phyloP scores from a whole-genome alignment of 208 protist species.

The Acanthamoeba lugdunensis region DNA sequence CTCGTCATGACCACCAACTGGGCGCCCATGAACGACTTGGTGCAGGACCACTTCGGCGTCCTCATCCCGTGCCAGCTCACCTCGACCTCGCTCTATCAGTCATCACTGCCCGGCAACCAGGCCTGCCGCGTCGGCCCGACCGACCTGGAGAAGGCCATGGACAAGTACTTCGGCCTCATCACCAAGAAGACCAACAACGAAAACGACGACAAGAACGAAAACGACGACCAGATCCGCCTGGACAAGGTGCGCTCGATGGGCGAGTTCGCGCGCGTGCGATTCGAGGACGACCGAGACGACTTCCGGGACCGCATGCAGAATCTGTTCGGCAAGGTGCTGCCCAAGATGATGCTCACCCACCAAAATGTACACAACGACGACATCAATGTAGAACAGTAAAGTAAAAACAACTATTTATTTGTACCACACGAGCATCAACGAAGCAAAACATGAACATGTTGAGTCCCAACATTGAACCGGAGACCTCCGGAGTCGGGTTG shows the following conservation, averaged over 20 bases:
- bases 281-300: conserved; percentile 8
- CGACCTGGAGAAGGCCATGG: neutral
- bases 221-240: neutral
- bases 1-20: conserved; percentile 34
- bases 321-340: conserved; percentile 6
- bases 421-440: no score
- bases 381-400: neutral
- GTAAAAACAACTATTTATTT: neutral
- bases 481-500: neutral
- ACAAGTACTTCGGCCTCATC: neutral
- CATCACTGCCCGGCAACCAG: neutral
- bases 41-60: conserved; percentile 30
- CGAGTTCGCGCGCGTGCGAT: neutral
- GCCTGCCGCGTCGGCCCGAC: neutral
- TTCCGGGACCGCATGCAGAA: neutral
- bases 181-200: neutral
- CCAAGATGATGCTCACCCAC: neutral
- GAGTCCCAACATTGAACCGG: neutral
- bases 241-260: neutral
- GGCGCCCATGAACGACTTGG: conserved; percentile 56
- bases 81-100: neutral
- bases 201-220: no score
- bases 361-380: neutral
- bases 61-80: conserved; percentile 15
- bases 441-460: no score